phyloP scores from a whole-genome alignment of 116 monocot species.

The Iris pallida region DNA sequence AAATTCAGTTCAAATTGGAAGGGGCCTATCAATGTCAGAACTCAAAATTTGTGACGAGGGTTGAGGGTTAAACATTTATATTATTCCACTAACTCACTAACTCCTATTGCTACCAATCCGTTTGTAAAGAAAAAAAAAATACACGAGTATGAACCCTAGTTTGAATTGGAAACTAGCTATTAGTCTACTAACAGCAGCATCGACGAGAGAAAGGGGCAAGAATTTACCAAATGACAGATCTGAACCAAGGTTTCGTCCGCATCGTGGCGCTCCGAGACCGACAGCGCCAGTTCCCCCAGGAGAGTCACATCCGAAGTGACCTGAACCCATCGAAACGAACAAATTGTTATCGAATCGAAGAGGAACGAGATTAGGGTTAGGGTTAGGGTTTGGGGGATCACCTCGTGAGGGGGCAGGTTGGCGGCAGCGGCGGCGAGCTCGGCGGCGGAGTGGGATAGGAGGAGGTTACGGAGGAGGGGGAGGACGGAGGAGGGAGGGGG shows the following conservation, averaged over 20 bases:
- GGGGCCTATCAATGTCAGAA: too few species aligned
- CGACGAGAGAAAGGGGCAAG: constrained; percentile 1
- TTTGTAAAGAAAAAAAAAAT: too few species aligned
- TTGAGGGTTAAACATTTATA: too few species aligned
- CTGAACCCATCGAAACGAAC: constrained; percentile 23
- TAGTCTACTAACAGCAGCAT: too few species aligned
- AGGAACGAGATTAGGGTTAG: not conserved
- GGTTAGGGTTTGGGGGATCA: constrained; percentile 9
- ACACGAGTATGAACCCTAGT: too few species aligned
- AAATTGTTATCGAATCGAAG: not conserved
- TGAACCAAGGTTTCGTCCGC: constrained; percentile 24
- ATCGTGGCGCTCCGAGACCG: constrained; percentile 31
- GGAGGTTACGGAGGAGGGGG: constrained; percentile 49
- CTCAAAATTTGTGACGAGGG: too few species aligned
- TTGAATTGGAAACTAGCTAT: too few species aligned
- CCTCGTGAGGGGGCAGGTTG: constrained; percentile 72
- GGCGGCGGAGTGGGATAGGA: constrained; percentile 51
- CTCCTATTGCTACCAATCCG: too few species aligned
- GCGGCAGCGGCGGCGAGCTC: constrained; percentile 49
- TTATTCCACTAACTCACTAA: too few species aligned
- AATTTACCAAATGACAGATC: constrained; percentile 49
- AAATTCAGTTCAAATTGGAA: too few species aligned
- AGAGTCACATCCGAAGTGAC: constrained; percentile 78
- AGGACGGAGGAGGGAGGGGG: constrained; percentile 42
- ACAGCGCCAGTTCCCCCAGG: constrained; percentile 45